A percentile compares a stretch with the other conserved stretches of the same genome.
Conservation (phyloP, 768 basidiomycete species). For the Daedalea quercina region DNA sequence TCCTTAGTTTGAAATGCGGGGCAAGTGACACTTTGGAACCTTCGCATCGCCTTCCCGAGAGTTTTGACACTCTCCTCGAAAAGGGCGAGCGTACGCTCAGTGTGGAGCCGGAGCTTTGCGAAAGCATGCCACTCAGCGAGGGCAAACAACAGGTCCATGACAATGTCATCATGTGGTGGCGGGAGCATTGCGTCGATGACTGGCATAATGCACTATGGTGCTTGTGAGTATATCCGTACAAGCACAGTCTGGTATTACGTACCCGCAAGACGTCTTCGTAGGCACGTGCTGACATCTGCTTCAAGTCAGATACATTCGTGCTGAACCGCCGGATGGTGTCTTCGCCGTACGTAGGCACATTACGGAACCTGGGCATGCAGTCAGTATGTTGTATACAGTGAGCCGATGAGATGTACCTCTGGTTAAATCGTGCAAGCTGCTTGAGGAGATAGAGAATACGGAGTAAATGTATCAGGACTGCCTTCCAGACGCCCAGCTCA, state of each 20-base stretch:
- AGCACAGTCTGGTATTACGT: not conserved
- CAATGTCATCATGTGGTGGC: conserved; percentile 10
- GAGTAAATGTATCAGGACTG: conserved; percentile 20
- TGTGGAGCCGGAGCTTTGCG: conserved; percentile 35
- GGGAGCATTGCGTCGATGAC: conserved; percentile 28
- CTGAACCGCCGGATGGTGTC: conserved; percentile 17
- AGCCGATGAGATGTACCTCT: too few species aligned
- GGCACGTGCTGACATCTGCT: conserved; percentile 21
- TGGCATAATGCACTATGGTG: conserved; percentile 30
- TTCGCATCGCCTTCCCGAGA: conserved; percentile 24
- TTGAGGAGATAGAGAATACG: conserved; percentile 12
- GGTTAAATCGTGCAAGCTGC: too few species aligned
- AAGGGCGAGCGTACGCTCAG: conserved; percentile 24
- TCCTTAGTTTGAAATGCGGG: conserved; percentile 23
- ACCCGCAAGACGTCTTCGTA: conserved; percentile 24
- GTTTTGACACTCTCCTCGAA: conserved; percentile 13
- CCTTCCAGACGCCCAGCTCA: conserved; percentile 30
- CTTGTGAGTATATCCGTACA: too few species aligned
- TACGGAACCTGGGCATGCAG: conserved; percentile 16
- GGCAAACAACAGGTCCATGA: conserved; percentile 28
- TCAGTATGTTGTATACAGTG: too few species aligned
- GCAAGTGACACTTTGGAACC: conserved; percentile 22
- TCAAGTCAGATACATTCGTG: conserved; percentile 19
- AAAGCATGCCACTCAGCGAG: conserved; percentile 30
- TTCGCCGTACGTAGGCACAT: conserved; percentile 16